A percentile compares a stretch with the other conserved stretches of the same genome.
Conservation (phyloP, 331 rosid species). For the Erythrophleum ivorense region DNA sequence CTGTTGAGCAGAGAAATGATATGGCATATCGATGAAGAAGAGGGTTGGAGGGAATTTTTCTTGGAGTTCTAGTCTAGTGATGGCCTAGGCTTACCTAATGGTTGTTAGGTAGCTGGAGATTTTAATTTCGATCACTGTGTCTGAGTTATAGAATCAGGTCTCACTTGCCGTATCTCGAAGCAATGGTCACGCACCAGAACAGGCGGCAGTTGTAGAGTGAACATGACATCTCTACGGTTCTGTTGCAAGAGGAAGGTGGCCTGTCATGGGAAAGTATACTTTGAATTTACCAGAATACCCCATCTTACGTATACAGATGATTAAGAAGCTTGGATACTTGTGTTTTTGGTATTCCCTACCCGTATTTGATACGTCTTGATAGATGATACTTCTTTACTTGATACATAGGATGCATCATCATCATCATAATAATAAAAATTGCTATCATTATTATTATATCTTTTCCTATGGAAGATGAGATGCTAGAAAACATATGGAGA, state of each 20-base stretch:
- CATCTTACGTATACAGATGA: no score
- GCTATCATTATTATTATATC: no score
- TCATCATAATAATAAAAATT: no score
- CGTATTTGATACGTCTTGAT: no score
- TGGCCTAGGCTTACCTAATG: slow-evolving; percentile 61
- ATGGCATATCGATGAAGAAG: slow-evolving; percentile 40
- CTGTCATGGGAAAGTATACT: not conserved
- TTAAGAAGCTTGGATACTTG: no score
- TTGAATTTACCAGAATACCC: no score
- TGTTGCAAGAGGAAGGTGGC: not conserved
- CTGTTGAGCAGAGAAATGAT: slow-evolving; percentile 1
- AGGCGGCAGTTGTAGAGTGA: slow-evolving; percentile 46
- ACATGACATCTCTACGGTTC: slow-evolving; percentile 48
- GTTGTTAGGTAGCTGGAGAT: slow-evolving; percentile 55
- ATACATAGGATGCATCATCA: no score
- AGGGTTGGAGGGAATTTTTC: slow-evolving; percentile 39
- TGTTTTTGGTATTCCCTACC: no score
- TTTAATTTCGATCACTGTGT: slow-evolving; percentile 33
- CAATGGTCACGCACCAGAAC: slow-evolving; percentile 57
- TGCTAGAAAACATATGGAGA: no score
- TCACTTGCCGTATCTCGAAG: slow-evolving; percentile 70
- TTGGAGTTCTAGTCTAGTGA: slow-evolving; percentile 23
- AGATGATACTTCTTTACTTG: no score
- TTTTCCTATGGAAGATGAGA: no score
- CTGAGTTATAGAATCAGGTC: slow-evolving; percentile 35